Evolutionary conservation across 805 yeast genomes (phyloP), one percentile per base, ranked within the genome.

Genomic region (Ogataea pini): DNA sequence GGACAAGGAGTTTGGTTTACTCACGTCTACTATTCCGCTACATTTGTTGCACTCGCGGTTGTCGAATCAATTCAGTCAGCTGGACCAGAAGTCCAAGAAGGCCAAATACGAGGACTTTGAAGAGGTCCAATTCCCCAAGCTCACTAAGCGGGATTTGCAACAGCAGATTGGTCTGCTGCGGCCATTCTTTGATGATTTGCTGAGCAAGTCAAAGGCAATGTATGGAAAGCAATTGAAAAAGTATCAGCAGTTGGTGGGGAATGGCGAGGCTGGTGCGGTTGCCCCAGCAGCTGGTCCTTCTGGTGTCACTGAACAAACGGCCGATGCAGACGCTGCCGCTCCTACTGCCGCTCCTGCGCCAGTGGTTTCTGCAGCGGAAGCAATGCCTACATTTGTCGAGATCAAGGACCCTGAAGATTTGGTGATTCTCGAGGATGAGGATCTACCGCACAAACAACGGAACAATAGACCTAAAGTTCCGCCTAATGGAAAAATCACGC

Each of bases 1-100:
- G 45, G 98, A 92, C 60, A 88, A 85, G 59, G 99, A 94, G 65
- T 86, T 89, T 64, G 91, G 92, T 9, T 72, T 92, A 63, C 69
- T 90, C 42, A 85, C 91, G 24, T 78, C 91, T 2, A 80, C 96
- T 0, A 89, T 94, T 22, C 99, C 99, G 1, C 73, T 95, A 37
- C 96, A 92, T 66, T 72, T 94, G 48, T 72, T 94, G 31, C 96
- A 89, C 57, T 82, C 95, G 7, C 76, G 85, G 50, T 73, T 87
- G 41, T 82, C 83, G 39, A 84, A 77, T 49, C 77, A 83, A n/a
- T 75, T 71, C 52, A 70, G 68, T 49, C 73, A 70, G 24, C 73
- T 74, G 16, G 72, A 72, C 28, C 72, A 74, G 22, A 78, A 72
- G 29, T 58, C 60, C 29, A 77, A 78, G 55, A 72, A 77, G 34